Evolutionary conservation across 768 basidiomycete genomes (phyloP).

Genomic region (Suillus weaverae): DNA sequence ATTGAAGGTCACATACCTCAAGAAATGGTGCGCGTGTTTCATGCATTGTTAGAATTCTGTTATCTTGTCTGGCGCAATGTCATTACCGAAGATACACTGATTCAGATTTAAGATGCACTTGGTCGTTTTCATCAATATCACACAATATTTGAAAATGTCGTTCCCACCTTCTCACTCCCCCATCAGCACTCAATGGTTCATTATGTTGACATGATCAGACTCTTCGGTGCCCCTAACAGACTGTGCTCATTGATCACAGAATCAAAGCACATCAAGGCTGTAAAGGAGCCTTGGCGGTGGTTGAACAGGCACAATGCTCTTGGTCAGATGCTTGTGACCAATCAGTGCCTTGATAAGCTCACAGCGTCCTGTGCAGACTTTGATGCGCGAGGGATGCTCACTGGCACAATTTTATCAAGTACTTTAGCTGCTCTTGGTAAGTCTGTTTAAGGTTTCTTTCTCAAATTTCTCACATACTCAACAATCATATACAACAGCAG

Average conservation of each 20-base stretch:
- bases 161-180: neutral
- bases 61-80: neutral
- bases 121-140: neutral
- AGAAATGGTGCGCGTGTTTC: neutral
- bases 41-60: neutral
- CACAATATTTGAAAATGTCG: neutral
- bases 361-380: neutral
- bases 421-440: neutral
- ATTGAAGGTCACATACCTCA: neutral
- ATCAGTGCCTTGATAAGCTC: neutral
- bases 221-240: neutral
- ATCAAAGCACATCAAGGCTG: neutral
- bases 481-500: neutral
- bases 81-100: neutral
- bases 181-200: neutral
- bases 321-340: neutral
- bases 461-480: neutral
- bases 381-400: constrained; percentile 13
- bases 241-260: neutral
- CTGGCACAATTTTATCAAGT: constrained; percentile 1
- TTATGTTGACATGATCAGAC: neutral
- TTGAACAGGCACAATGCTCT: neutral
- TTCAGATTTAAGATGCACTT: neutral
- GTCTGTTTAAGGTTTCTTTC: neutral
- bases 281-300: neutral